phyloP scores from a whole-genome alignment of 305 asterid species.

The Solanum hybrid region DNA sequence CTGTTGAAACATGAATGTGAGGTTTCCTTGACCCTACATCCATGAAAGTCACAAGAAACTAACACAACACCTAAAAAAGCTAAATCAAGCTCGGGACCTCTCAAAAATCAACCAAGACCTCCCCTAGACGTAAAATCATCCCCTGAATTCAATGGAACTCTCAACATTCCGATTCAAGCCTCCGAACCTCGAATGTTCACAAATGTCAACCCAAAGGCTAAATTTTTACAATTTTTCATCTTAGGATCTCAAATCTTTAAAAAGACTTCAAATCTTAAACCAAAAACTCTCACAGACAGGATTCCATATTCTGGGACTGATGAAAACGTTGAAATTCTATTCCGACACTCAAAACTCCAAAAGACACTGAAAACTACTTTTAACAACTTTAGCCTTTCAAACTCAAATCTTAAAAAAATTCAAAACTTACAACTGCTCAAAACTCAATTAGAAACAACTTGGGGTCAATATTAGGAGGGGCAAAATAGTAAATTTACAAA shows the following conservation, averaged over 20 bases:
- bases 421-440: not conserved
- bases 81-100: not conserved
- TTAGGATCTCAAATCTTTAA: no score
- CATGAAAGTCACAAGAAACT: not conserved
- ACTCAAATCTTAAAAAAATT: not conserved
- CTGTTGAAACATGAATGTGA: not conserved
- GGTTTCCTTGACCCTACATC: not conserved
- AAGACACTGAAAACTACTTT: not conserved
- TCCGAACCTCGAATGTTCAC: not conserved
- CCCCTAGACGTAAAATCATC: not conserved
- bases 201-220: not conserved
- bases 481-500: not conserved
- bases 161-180: not conserved
- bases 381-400: not conserved
- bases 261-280: not conserved
- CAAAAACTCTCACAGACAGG: rapidly evolving
- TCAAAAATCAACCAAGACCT: not conserved
- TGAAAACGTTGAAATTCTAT: not conserved
- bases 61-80: not conserved
- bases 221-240: not conserved
- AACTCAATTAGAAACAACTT: not conserved
- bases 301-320: not conserved
- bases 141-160: not conserved
- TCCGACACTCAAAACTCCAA: not conserved
- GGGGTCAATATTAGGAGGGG: not conserved